Conservation (phyloP, 1,284 basidiomycete genomes). For the Puccinia triticina region DNA sequence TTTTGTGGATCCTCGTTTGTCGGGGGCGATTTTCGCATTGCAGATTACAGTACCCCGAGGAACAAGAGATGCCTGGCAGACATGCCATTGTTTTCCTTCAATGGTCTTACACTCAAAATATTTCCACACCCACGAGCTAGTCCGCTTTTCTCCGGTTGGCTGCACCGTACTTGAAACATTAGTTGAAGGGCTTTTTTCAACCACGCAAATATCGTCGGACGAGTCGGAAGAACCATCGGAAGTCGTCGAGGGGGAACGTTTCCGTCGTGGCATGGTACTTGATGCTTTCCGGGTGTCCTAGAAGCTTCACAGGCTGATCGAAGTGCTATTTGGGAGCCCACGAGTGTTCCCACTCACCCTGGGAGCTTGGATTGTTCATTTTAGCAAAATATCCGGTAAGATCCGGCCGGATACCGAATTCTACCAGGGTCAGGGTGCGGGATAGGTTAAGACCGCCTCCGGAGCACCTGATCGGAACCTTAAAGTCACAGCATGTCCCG, state of each 20-base stretch:
- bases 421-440: not conserved
- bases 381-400: not conserved
- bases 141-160: not conserved
- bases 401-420: not conserved
- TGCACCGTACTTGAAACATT: not conserved
- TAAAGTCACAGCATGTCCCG: too few species aligned
- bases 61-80: not conserved
- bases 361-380: not conserved
- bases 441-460: constrained; percentile 6
- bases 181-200: not conserved
- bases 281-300: too few species aligned
- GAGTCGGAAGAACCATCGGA: not conserved
- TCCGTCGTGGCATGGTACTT: not conserved
- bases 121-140: constrained; percentile 7
- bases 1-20: constrained; percentile 23
- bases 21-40: too few species aligned
- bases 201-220: not conserved
- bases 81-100: not conserved
- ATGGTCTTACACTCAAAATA: not conserved
- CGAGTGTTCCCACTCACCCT: not conserved
- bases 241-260: not conserved
- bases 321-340: not conserved
- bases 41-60: not conserved
- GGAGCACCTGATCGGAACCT: not conserved
- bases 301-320: not conserved